Evolutionary conservation across 805 yeast species (phyloP), one percentile per base, ranked within the genome.

Genomic region (Cyberlindnera maclurae): DNA sequence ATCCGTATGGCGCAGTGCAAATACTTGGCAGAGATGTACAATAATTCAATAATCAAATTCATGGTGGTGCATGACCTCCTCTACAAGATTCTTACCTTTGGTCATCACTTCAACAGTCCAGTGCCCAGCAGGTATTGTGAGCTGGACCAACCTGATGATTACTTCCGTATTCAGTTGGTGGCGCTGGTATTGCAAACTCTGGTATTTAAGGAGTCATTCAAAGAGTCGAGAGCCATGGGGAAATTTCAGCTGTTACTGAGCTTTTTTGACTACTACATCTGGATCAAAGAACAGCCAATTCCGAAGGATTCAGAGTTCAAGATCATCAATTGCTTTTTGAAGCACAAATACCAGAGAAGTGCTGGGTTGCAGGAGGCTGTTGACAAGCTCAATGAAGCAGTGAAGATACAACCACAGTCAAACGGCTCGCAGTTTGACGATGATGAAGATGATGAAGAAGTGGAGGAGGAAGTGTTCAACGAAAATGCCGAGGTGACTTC

Each of bases 231-330:
- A 10, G 38, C 45, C 8, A 33, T 24, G 12, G 41, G 50, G 4
- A 61, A 65, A 28, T 35, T 75, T 11, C 49, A 54, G 1, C 37
- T 64, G 0, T 72, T 81, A 41, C 48, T 80, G 41, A 67, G 67
- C 20, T 79, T 76, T 46, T 78, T 86, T 43, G 93, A 87, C 50
- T 87, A 77, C 55, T 87, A 84, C 52, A 57, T 74, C 4, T 72
- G 68, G 55, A 71, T 80, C 26, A 87, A 87, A 50, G 57, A 58
- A 3, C 67, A 60, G 34, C 83, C 86, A 2, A 38, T 83, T 12
- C 87, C 94, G 0, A 64, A 69, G 44, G 93, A 82, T 33, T 59
- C 75, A 3, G 71, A 72, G 31, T 78, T 77, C 46, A 67, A 66
- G 34, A 47, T 84, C n/a, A 52, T 59, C 16, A 72, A 66, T 26